Conservation (phyloP, 2,329 filamentous ascomycete genomes). For the Pseudocercospora eumusae region DNA sequence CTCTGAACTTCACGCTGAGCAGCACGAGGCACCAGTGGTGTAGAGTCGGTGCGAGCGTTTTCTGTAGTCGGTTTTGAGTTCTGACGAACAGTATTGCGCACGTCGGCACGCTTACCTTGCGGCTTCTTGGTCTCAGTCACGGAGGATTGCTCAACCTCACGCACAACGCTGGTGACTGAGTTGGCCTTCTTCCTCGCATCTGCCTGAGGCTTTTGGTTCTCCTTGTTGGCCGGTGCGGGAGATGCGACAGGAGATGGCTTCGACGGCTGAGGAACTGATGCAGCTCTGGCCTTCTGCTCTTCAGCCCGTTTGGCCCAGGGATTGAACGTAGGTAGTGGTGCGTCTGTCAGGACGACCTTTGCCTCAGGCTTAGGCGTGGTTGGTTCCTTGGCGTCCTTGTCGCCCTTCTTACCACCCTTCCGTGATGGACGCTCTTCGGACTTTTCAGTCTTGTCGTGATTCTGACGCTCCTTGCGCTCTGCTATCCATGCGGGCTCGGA, state of each 20-base stretch:
- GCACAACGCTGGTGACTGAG: constrained; percentile 25
- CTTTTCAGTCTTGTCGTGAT: constrained; percentile 24
- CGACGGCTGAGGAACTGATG: constrained; percentile 23
- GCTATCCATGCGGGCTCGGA: constrained; percentile 66
- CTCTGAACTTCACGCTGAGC: constrained; percentile 32
- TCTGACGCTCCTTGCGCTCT: constrained; percentile 41
- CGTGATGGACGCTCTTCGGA: constrained; percentile 16
- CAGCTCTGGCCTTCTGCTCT: constrained; percentile 57
- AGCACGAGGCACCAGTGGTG: constrained; percentile 10
- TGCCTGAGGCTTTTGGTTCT: constrained; percentile 35
- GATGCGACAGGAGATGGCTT: constrained; percentile 21
- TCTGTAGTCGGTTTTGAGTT: constrained; percentile 26
- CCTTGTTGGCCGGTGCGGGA: constrained; percentile 23
- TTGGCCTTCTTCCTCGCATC: constrained; percentile 35
- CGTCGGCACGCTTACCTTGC: constrained; percentile 29
- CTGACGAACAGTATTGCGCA: constrained; percentile 24
- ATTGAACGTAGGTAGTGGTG: constrained; percentile 80
- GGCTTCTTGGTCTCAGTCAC: constrained; percentile 27
- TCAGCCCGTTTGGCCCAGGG: constrained; percentile 81
- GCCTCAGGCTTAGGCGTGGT: constrained; percentile 37
- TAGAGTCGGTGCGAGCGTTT: constrained; percentile 16
- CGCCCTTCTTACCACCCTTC: constrained; percentile 25
- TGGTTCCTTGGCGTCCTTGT: constrained; percentile 33
- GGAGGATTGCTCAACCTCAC: constrained; percentile 19
- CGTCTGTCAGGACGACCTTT: constrained; percentile 68